Evolutionary conservation across 2,329 filamentous ascomycete species (phyloP).

Genomic region (Setomelanomma holmii): DNA sequence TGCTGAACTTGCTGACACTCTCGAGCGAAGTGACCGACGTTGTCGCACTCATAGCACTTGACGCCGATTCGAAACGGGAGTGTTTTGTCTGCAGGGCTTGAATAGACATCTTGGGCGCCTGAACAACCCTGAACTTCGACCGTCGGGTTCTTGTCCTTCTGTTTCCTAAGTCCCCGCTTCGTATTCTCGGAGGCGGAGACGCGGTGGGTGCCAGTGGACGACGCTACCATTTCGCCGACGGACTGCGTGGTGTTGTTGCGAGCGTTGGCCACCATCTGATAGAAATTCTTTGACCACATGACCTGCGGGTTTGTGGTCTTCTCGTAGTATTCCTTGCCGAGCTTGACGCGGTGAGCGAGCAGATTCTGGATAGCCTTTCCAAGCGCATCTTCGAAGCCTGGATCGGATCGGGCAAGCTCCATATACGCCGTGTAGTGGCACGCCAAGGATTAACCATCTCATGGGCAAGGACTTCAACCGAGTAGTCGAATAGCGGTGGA

Average conservation of each 20-base stretch:
- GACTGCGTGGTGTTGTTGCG: not conserved
- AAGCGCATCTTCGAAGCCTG: constrained; percentile 5
- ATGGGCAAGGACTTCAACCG: constrained; percentile 5
- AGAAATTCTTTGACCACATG: constrained; percentile 8
- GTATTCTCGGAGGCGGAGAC: no score
- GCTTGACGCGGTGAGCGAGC: constrained; percentile 8
- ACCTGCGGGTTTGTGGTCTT: not conserved
- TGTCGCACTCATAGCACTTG: not conserved
- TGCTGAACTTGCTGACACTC: not conserved
- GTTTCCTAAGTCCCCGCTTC: no score
- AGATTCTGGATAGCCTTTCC: constrained; percentile 6
- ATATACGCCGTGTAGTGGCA: constrained; percentile 21
- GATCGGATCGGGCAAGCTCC: constrained; percentile 5
- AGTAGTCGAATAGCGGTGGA: constrained; percentile 10
- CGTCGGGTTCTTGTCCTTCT: no score
- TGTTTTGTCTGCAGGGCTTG: no score
- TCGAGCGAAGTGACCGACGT: not conserved
- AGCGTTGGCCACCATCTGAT: not conserved
- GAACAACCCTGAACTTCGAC: no score
- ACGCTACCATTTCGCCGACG: not conserved
- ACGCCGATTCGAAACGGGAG: no score
- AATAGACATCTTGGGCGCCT: no score
- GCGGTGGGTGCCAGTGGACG: no score
- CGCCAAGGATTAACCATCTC: constrained; percentile 15
- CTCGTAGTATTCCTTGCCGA: constrained; percentile 12